Evolutionary conservation across 2,329 filamentous ascomycete genomes (phyloP), one percentile per base, ranked within the genome.

Genomic region (Phaeosphaeria sp.): DNA sequence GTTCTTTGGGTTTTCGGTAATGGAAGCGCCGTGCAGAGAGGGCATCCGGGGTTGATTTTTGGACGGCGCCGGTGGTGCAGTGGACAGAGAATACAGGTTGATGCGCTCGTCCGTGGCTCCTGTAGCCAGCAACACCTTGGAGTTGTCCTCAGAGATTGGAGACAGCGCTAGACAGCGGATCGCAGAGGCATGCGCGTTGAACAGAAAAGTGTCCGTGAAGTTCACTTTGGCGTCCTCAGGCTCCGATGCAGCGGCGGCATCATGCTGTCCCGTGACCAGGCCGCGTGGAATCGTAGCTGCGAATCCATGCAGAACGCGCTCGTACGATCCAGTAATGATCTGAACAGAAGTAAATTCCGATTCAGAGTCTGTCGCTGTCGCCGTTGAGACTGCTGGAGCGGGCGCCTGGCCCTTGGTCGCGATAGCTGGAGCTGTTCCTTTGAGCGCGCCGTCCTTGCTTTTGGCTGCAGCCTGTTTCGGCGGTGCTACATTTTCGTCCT

Each of bases 71-170:
- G 80, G 79, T 7, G 80, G 78, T 15, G 73, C 69, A 8, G 79
- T 80, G 18, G 93, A 96, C 54, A 99, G 82, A 59, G 89, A 92
- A 83, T 97, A 99, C 53, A 99, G 85, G 74, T 99, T 97, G 80
- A 99, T 91, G 61, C 92, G 88, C 79, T 97, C 93, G 78, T 99
- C 95, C 22, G 92, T 96, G 77, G 91, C 90, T 66, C 95, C 95
- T 9, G 91, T 96, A 13, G 95, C 95, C 49, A 99, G 87, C 66
- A 95, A 89, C 49, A 97, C 86, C 75, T 95, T 97, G 74, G 92
- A 90, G n/a, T 81, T 79, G 77, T 90, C 89, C 6, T 71, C 85
- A 13, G 91, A 91, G 0, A 91, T 83, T 7, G 73, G 74, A 8
- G 94, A 97, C 60, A 97, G 80, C 22, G 93, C 92, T 33, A 99